Percentiles rank a stretch among this genome's conserved stretches.
Conservation (phyloP, 1,284 basidiomycete genomes). For the Malassezia yamatoensis region DNA sequence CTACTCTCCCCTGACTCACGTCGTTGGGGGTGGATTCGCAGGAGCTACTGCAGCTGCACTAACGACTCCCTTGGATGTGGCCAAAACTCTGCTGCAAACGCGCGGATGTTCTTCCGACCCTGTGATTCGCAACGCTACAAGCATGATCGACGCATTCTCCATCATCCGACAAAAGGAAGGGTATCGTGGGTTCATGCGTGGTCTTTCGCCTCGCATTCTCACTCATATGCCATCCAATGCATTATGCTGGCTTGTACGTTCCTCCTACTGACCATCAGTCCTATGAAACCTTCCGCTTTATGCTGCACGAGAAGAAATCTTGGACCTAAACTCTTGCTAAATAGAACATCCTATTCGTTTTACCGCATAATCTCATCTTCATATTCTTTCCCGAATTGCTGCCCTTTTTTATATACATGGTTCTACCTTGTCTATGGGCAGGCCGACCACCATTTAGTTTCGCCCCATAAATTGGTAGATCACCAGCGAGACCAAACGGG, state of each 20-base stretch:
- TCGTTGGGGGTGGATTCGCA: slow-evolving; percentile 77
- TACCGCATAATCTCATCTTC: too few relatives aligned
- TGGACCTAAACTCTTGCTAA: too few relatives aligned
- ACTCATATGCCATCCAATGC: slow-evolving; percentile 97
- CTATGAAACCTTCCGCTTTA: slow-evolving; percentile 46
- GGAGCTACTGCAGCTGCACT: slow-evolving; percentile 89
- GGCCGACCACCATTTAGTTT: slow-evolving; percentile 19
- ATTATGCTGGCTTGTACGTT: slow-evolving; percentile 69
- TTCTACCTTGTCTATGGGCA: too few relatives aligned
- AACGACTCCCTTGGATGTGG: slow-evolving; percentile 95
- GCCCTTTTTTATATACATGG: too few relatives aligned
- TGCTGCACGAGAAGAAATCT: slow-evolving; percentile 27
- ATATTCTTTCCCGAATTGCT: too few relatives aligned
- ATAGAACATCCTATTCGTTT: background rate
- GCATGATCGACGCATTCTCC: slow-evolving; percentile 77
- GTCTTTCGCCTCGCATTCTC: slow-evolving; percentile 79
- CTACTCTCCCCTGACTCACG: slow-evolving; percentile 86
- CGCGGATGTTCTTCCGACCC: slow-evolving; percentile 70
- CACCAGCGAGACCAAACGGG: slow-evolving; percentile 72
- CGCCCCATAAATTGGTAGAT: slow-evolving; percentile 60
- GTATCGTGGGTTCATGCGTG: slow-evolving; percentile 70
- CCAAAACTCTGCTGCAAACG: slow-evolving; percentile 92
- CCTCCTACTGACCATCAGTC: slow-evolving; percentile 18
- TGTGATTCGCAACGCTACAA: slow-evolving; percentile 70
- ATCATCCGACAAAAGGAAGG: slow-evolving; percentile 83